Percentiles rank a stretch among this genome's conserved stretches.
These are phyloP conservation scores for Candida smagusa DNA, from an alignment of 1,139 yeast species.

Conservation along the genomic window DNA sequence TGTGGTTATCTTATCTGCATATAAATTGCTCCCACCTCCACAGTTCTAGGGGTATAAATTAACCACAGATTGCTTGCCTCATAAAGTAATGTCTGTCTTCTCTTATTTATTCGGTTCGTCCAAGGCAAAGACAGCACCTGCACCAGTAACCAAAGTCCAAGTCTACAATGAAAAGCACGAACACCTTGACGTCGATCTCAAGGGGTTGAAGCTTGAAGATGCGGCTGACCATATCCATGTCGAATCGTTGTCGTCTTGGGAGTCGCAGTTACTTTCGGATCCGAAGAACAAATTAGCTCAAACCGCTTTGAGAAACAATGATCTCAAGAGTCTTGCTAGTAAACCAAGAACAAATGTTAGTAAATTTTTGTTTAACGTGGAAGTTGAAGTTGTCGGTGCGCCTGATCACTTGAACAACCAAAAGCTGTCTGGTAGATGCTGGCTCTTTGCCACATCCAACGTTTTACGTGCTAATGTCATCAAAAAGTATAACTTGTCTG, in stretches of 20 bases:
- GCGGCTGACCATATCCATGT: background rate
- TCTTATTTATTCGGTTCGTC: slow-evolving; percentile 3
- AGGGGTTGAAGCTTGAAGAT: slow-evolving; percentile 3
- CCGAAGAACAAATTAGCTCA: slow-evolving; percentile 59
- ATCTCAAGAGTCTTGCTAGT: slow-evolving; percentile 44
- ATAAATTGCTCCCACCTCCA: too few relatives aligned
- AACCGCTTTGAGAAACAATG: slow-evolving; percentile 53
- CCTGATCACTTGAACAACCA: slow-evolving; percentile 67
- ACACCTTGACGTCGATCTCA: background rate
- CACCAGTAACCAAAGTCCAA: background rate
- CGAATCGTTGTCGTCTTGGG: slow-evolving; percentile 37
- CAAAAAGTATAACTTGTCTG: slow-evolving; percentile 58
- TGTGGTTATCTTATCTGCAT: too few relatives aligned
- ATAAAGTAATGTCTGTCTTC: slow-evolving; percentile 1
- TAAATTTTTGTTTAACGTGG: slow-evolving; percentile 55
- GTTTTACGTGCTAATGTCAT: slow-evolving; percentile 63
- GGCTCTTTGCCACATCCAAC: slow-evolving; percentile 84
- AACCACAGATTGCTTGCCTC: too few relatives aligned
- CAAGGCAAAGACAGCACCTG: background rate
- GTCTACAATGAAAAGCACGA: slow-evolving; percentile 4
- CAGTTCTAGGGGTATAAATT: too few relatives aligned
- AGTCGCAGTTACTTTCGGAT: slow-evolving; percentile 42
- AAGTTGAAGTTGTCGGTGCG: slow-evolving; percentile 61
- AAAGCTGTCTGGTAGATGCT: slow-evolving; percentile 74
- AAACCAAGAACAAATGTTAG: slow-evolving; percentile 28